Evolutionary conservation across 78 protist species (phyloP), one percentile per base, ranked within the genome.

Genomic region (Dictyostelium capitatum): DNA sequence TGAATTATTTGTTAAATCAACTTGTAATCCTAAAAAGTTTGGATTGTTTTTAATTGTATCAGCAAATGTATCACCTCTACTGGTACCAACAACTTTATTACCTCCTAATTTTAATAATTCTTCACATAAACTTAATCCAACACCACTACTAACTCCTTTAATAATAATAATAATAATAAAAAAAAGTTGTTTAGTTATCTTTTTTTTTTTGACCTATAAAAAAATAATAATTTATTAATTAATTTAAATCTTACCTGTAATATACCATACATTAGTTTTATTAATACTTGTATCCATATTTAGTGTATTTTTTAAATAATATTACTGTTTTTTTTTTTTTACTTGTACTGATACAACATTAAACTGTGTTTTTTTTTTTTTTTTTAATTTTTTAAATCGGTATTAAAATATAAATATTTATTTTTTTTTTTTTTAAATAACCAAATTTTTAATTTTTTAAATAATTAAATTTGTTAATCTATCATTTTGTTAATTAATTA

Each of bases 1-100:
- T 25, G 48, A 23, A 12, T 50, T 62, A 51, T 50, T 3, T n/a
- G 48, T 17, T 23, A 75, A 4, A 50, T 75, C 81, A 12, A 75
- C 81, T 51, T 75, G 47, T 75, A 75, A 75, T 25, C 41, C 65
- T n/a, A 75, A 28, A 51, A 75, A 75, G n/a, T 75, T 75, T 47
- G 56, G 12, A 51, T 51, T 59, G 0, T 59, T 3, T 7, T 10
- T 17, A 1, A 59, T 59, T 3, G 6, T 37, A 37, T 37, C 43
- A 0, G 20, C 4, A 15, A 14, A 15, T 11, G 4, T 32, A n/a
- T 54, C 37, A 10, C 19, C 28, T 78, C 83, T 78, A 37, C 51
- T 19, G 0, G 83, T 78, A 28, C 67, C 83, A 19, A 37, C 70
- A 32, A 78, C 83, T 14, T 12, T 32, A 17, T 78, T 10, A 11